phyloP scores from a whole-genome alignment of 345 rosid species.

The Melastoma malabathricum region DNA sequence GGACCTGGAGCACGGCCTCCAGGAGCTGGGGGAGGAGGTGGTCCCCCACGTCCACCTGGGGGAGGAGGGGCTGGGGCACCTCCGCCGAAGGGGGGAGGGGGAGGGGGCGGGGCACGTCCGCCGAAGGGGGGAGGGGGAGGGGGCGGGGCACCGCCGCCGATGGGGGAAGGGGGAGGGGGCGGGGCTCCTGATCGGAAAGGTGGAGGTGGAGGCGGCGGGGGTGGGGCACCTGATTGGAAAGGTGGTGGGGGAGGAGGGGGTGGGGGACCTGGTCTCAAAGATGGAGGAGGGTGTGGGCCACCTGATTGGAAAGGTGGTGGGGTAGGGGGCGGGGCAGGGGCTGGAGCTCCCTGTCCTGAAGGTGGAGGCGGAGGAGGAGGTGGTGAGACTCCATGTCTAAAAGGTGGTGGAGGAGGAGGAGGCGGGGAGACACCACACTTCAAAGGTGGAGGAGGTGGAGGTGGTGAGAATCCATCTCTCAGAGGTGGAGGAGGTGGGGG shows the following conservation, averaged over 20 bases:
- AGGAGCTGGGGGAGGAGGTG: constrained; percentile 55
- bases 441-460: constrained; percentile 22
- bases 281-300: constrained; percentile 9
- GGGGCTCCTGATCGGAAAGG: constrained; percentile 19
- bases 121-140: constrained; percentile 23
- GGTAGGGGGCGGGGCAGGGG: constrained; percentile 9
- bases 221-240: constrained; percentile 44
- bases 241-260: constrained; percentile 18
- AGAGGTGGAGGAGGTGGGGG: constrained; percentile 4
- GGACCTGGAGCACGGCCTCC: constrained; percentile 49
- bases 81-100: constrained; percentile 30
- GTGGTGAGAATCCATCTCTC: constrained; percentile 23
- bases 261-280: constrained; percentile 14
- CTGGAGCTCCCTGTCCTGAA: constrained; percentile 21
- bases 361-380: constrained; percentile 21
- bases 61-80: constrained; percentile 30
- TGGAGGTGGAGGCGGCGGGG: constrained; percentile 47
- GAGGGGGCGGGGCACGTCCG: constrained; percentile 15
- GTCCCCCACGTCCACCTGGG: constrained; percentile 31
- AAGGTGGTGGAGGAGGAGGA: constrained; percentile 30
- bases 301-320: constrained; percentile 27
- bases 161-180: constrained; percentile 21
- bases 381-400: constrained; percentile 14
- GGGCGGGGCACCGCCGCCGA: constrained; percentile 7
- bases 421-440: constrained; percentile 12